These are phyloP conservation scores for Parastagonospora nodorum DNA, from an alignment of 2,329 filamentous ascomycete genomes.

Conservation along the genomic window DNA sequence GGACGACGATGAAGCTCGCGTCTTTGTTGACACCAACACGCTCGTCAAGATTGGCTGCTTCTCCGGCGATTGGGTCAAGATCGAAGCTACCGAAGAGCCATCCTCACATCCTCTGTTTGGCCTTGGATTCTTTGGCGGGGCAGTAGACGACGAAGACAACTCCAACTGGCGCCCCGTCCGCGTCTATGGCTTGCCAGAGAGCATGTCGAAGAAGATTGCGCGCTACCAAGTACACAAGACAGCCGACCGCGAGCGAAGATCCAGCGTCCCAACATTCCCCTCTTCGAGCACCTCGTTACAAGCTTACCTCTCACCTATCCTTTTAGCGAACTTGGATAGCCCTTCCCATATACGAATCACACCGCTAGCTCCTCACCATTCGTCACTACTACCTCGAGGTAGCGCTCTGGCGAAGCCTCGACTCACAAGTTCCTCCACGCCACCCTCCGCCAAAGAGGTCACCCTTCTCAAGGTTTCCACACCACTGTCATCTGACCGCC, in stretches of 20 bases:
- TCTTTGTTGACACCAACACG: slow-evolving; percentile 88
- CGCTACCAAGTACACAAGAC: slow-evolving; percentile 60
- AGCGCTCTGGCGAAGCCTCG: slow-evolving; percentile 50
- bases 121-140: slow-evolving; percentile 68
- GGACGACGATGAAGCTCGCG: slow-evolving; percentile 82
- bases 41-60: slow-evolving; percentile 92
- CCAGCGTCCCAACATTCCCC: slow-evolving; percentile 53
- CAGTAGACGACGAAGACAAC: slow-evolving; percentile 64
- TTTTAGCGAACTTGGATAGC: slow-evolving; percentile 83
- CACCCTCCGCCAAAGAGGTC: slow-evolving; percentile 74
- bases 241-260: slow-evolving; percentile 47
- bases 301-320: slow-evolving; percentile 80
- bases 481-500: slow-evolving; percentile 82
- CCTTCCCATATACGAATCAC: slow-evolving; percentile 80
- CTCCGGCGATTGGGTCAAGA: slow-evolving; percentile 92
- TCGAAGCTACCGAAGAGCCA: slow-evolving; percentile 78
- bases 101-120: slow-evolving; percentile 71
- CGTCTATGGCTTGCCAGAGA: slow-evolving; percentile 86
- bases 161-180: slow-evolving; percentile 80
- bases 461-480: slow-evolving; percentile 88
- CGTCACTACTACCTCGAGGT: slow-evolving; percentile 35
- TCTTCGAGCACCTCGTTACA: slow-evolving; percentile 30
- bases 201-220: slow-evolving; percentile 58
- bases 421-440: slow-evolving; percentile 53
- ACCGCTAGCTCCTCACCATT: slow-evolving; percentile 63